A percentile compares a stretch with the other conserved stretches of the same genome.
These are phyloP conservation scores for Ramalina intermedia DNA, from an alignment of 495 filamentous ascomycete species.

Conservation along the genomic window DNA sequence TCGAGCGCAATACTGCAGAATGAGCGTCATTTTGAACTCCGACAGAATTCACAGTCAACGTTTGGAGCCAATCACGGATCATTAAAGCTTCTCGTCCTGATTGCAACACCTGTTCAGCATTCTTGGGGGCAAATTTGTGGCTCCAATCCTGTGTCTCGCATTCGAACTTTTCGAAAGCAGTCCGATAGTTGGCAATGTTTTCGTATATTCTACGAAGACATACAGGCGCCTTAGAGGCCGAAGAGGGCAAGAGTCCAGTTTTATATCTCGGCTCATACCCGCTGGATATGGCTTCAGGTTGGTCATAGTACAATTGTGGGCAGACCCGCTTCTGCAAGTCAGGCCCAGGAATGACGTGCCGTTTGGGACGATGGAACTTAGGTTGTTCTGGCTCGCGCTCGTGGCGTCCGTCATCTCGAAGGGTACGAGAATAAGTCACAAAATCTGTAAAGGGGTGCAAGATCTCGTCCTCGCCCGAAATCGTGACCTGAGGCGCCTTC, in stretches of 20 bases:
- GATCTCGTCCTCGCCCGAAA: conserved; percentile 31
- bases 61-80: conserved; percentile 72
- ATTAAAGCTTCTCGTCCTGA: conserved; percentile 52
- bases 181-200: conserved; percentile 43
- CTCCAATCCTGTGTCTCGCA: conserved; percentile 65
- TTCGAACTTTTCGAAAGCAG: conserved; percentile 64
- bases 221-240: conserved; percentile 26
- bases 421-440: neutral
- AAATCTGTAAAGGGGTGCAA: conserved; percentile 17
- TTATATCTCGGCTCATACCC: too few relatives aligned
- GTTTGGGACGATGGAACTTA: conserved; percentile 18
- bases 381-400: conserved; percentile 1
- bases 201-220: conserved; percentile 46
- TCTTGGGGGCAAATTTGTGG: conserved; percentile 72
- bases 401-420: too few relatives aligned
- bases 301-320: conserved; percentile 1
- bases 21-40: conserved; percentile 38
- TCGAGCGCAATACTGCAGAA: conserved; percentile 29
- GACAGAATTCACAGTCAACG: conserved; percentile 57
- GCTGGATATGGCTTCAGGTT: neutral
- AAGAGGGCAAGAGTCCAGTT: neutral
- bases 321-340: conserved; percentile 19
- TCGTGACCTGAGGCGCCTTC: conserved; percentile 31
- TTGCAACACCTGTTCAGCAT: conserved; percentile 63
- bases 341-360: conserved; percentile 18